Percentiles rank a stretch among this genome's conserved stretches.
phyloP scores from a whole-genome alignment of 768 basidiomycete species.

The Kwoniella europaea region DNA sequence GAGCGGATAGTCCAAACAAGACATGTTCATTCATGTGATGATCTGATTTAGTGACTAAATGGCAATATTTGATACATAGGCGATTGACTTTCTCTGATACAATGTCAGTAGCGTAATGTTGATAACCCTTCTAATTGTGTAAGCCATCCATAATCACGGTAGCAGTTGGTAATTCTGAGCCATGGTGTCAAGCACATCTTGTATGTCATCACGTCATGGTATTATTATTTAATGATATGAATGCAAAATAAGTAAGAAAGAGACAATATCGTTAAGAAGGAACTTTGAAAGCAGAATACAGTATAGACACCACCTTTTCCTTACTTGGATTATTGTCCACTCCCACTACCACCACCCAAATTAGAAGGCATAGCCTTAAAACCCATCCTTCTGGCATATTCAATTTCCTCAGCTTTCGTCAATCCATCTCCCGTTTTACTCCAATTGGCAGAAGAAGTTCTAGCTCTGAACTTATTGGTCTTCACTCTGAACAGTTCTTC shows the following conservation, averaged over 20 bases:
- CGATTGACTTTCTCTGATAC: no score
- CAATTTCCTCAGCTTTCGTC: constrained; percentile 79
- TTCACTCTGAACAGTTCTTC: constrained; percentile 82
- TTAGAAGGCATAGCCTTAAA: constrained; percentile 58
- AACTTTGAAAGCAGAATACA: no score
- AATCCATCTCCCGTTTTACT: constrained; percentile 79
- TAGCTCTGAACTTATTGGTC: constrained; percentile 76
- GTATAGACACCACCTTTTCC: no score
- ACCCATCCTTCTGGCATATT: constrained; percentile 91
- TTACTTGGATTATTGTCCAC: neutral
- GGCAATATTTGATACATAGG: no score
- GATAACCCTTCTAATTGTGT: no score
- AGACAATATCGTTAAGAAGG: neutral
- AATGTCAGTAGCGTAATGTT: no score
- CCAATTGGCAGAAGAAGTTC: constrained; percentile 97
- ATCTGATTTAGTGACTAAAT: no score
- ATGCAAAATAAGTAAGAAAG: neutral
- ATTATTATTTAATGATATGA: neutral
- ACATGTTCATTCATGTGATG: no score
- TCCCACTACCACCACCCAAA: constrained; percentile 4
- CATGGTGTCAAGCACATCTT: neutral
- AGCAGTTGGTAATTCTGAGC: neutral
- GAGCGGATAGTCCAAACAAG: no score
- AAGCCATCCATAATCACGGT: no score
- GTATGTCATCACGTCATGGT: neutral